Conservation (phyloP, 176 grass and related monocot species). For the Bonia amplexicaulis region DNA sequence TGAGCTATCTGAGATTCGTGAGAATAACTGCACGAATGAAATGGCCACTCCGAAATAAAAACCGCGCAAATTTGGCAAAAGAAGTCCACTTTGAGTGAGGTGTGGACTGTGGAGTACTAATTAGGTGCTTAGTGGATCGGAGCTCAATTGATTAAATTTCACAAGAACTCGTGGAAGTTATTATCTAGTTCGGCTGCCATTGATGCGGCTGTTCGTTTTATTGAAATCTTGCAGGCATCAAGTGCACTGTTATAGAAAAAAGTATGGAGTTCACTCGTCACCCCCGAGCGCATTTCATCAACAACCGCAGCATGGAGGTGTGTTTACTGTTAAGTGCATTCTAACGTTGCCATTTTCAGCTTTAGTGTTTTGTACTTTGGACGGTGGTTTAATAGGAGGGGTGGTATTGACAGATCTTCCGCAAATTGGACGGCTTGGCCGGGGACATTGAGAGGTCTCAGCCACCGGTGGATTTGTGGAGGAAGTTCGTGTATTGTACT, state of each 20-base stretch:
- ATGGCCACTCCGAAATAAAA: background rate
- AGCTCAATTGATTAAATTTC: background rate
- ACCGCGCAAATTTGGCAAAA: background rate
- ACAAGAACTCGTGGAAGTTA: background rate
- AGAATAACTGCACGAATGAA: background rate
- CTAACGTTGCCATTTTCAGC: background rate
- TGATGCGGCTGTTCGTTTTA: background rate
- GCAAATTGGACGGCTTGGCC: constrained; percentile 74
- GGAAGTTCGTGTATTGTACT: constrained; percentile 92
- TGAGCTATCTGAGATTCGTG: background rate
- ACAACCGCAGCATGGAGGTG: constrained; percentile 98
- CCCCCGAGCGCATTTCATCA: constrained; percentile 89
- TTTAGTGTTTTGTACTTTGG: background rate
- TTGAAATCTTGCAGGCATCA: constrained; percentile 47
- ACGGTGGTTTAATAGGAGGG: background rate
- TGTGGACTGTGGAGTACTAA: background rate
- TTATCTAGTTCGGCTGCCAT: background rate
- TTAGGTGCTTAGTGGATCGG: background rate
- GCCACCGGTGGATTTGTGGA: constrained; percentile 82
- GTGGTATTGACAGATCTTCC: constrained; percentile 52
- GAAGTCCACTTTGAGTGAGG: background rate
- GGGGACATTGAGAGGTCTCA: constrained; percentile 80
- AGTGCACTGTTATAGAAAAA: constrained; percentile 75
- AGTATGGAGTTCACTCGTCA: constrained; percentile 59
- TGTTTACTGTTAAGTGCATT: background rate